A percentile compares a stretch with the other conserved stretches of the same genome.
These are phyloP conservation scores for Zymoseptoria tritici DNA, from an alignment of 2,329 filamentous ascomycete genomes.

Conservation along the genomic window DNA sequence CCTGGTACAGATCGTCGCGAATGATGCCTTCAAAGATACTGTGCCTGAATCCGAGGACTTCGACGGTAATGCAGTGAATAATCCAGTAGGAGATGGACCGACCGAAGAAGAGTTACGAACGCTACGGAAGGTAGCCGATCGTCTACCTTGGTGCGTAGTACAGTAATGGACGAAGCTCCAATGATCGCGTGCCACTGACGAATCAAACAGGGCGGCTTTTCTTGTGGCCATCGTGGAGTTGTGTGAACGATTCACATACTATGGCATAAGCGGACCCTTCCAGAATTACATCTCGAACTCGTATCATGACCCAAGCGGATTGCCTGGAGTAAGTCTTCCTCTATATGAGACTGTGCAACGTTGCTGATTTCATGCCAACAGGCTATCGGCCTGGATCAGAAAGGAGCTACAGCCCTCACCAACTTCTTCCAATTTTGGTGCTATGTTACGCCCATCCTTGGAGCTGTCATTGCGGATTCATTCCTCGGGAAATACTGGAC, in stretches of 20 bases:
- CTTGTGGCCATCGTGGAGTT: conserved; percentile 17
- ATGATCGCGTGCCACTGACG: background rate
- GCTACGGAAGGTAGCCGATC: conserved; percentile 38
- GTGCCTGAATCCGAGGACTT: background rate
- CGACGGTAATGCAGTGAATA: background rate
- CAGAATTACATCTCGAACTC: conserved; percentile 41
- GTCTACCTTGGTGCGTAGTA: conserved; percentile 35
- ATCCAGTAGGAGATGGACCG: conserved; percentile 22
- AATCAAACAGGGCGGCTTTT: conserved; percentile 7
- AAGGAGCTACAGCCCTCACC: conserved; percentile 34
- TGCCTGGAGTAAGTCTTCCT: conserved; percentile 8
- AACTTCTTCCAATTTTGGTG: conserved; percentile 40
- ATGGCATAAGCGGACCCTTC: conserved; percentile 28
- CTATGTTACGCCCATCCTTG: conserved; percentile 17
- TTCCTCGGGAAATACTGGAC: conserved; percentile 61
- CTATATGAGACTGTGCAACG: background rate
- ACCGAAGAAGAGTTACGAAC: conserved; percentile 36
- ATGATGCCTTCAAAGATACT: no score
- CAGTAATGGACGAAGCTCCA: background rate
- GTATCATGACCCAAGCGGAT: conserved; percentile 32
- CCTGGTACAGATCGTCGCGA: no score
- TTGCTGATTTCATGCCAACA: background rate
- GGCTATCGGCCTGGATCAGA: conserved; percentile 31
- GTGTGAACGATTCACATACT: conserved; percentile 22
- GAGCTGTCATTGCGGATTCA: conserved; percentile 19